These are phyloP conservation scores for Albatrellus ellisii DNA, from an alignment of 768 basidiomycete species.

Conservation along the genomic window DNA sequence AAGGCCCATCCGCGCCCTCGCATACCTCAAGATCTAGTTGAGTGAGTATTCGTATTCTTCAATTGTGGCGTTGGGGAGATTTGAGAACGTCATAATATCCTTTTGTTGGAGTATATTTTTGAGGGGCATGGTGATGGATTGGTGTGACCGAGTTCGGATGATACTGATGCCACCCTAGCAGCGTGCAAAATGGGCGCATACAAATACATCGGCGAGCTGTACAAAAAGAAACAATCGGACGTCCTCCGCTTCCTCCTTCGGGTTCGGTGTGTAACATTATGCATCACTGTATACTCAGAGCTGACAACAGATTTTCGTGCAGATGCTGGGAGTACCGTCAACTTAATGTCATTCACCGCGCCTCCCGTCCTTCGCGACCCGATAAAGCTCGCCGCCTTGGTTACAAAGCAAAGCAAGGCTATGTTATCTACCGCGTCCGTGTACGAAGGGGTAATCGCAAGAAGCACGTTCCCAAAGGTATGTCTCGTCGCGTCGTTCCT, in stretches of 20 bases:
- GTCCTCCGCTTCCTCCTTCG: slow-evolving; percentile 96
- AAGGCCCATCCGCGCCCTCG: too few species aligned
- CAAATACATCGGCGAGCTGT: slow-evolving; percentile 94
- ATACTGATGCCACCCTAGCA: slow-evolving; percentile 15
- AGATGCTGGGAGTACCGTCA: slow-evolving; percentile 99
- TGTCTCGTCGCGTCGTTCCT: slow-evolving; percentile 11
- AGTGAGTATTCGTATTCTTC: too few species aligned
- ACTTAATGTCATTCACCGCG: slow-evolving; percentile 95
- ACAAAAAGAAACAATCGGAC: slow-evolving; percentile 98
- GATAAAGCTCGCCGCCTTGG: slow-evolving; percentile 98
- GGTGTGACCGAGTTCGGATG: slow-evolving; percentile 4
- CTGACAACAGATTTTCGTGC: slow-evolving; percentile 7
- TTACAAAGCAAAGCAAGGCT: slow-evolving; percentile 99
- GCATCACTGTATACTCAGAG: background rate
- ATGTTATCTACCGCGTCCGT: slow-evolving; percentile 93
- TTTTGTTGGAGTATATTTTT: too few species aligned
- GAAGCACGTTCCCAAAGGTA: slow-evolving; percentile 96
- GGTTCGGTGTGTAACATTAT: slow-evolving; percentile 52
- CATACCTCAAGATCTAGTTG: too few species aligned
- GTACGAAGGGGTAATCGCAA: slow-evolving; percentile 98
- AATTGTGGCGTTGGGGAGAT: too few species aligned
- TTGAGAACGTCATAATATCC: too few species aligned
- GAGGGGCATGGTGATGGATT: slow-evolving; percentile 20
- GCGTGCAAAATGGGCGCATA: slow-evolving; percentile 77
- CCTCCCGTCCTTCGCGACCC: slow-evolving; percentile 94